Evolutionary conservation across 2,329 filamentous ascomycete genomes (phyloP), one percentile per base, ranked within the genome.

Genomic region (Paracoccidioides brasiliensis): DNA sequence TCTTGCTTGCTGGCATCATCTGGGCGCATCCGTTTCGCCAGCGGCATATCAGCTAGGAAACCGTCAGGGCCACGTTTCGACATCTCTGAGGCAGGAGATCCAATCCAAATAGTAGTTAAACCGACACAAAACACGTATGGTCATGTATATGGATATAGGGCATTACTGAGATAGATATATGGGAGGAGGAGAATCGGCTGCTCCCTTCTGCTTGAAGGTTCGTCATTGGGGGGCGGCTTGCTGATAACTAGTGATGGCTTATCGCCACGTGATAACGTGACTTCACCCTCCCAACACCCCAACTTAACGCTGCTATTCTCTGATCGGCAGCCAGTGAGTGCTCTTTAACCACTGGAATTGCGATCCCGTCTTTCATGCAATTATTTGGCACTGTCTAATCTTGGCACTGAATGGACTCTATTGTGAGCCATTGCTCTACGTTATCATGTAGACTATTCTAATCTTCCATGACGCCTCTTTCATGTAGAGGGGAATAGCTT

Each of bases 1-100:
- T 95, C 86, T 56, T 67, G 60, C 46, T 30, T 41, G 3, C 38
- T 38, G 5, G 28, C 1, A 22, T 42, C 44, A 22, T 41, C 30
- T 8, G 48, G 30, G 33, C 58, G 56, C 15, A 44, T 30, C 50
- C 59, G 56, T 37, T 61, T 61, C 35, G 44, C 37, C 4, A 53
- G 57, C 41, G 54, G 56, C 37, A 54, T 52, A 9, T 58, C n/a
- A 5, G 44, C n/a, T 35, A 15, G 15, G n/a, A 46, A n/a, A 40
- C 56, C 53, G 9, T 55, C 35, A 43, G 33, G 53, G 7, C 42
- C 10, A 30, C 60, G 58, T 57, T 62, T 62, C 37, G 51, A 41
- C 60, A 60, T 62, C 35, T 38, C 22, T 9, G 4, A 6, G 14
- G n/a, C 22, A 52, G 6, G 7, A 52, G 42, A 41, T 40, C 5